Conservation (phyloP, 371 early-diverging fungal species). For the Globomyces sp. region DNA sequence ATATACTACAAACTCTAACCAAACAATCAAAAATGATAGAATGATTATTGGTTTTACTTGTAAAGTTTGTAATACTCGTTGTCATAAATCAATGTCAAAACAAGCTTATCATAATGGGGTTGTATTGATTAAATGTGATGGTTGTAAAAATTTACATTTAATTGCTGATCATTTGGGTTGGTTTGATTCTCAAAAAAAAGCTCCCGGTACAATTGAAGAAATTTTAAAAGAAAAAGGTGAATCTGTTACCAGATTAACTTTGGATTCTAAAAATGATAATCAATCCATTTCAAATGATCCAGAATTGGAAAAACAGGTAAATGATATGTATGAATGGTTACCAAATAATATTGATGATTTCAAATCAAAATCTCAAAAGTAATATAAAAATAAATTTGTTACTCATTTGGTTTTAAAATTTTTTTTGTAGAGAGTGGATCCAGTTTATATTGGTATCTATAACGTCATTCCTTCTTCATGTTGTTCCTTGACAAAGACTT, state of each 20-base stretch:
- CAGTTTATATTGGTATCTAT: neutral
- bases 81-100: conserved; percentile 88
- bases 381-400: neutral
- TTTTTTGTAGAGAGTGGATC: neutral
- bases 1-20: neutral
- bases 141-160: conserved; percentile 87
- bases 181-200: conserved; percentile 43
- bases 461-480: conserved; percentile 60
- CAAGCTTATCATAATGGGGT: conserved; percentile 87
- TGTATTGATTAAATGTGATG: conserved; percentile 89
- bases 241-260: conserved; percentile 24
- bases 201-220: conserved; percentile 75
- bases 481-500: conserved; percentile 96
- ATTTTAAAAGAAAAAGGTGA: conserved; percentile 73
- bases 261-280: neutral
- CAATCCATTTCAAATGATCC: no score
- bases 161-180: conserved; percentile 96
- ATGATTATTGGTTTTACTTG: conserved; percentile 92
- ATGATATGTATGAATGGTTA: no score
- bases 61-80: conserved; percentile 82
- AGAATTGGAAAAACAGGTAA: no score
- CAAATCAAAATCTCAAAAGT: neutral
- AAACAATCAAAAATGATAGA: conserved; percentile 28
- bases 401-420: neutral
- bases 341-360: neutral